phyloP scores from a whole-genome alignment of 257 asterid genomes.

The Salvia hispanica region DNA sequence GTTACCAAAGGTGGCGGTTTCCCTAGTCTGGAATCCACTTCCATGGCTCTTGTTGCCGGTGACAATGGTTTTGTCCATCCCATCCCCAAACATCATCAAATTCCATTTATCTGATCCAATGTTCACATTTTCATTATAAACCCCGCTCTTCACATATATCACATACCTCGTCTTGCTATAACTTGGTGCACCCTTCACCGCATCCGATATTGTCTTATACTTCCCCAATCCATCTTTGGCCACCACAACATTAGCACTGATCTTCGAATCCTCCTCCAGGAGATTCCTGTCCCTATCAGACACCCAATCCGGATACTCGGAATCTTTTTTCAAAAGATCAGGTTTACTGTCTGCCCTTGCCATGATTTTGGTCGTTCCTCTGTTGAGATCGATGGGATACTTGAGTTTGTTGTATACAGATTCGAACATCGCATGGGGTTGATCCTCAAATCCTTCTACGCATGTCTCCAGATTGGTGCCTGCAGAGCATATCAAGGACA shows the following conservation, averaged over 20 bases:
- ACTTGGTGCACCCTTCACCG: conserved; percentile 18
- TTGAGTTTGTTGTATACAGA: conserved; percentile 8
- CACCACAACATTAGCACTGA: conserved; percentile 29
- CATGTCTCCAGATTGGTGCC: conserved; percentile 26
- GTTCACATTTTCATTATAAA: conserved; percentile 26
- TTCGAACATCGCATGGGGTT: background rate
- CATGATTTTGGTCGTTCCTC: background rate
- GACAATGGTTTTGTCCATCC: conserved; percentile 25
- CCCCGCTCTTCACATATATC: conserved; percentile 35
- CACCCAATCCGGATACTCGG: conserved; percentile 1
- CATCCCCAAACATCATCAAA: conserved; percentile 37
- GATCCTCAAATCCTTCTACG: conserved; percentile 25
- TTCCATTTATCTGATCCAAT: conserved; percentile 21
- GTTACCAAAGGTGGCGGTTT: conserved; percentile 37
- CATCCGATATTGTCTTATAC: conserved; percentile 15
- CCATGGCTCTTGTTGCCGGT: conserved; percentile 6
- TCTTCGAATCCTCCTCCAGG: background rate
- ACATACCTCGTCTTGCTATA: background rate
- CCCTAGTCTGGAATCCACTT: background rate
- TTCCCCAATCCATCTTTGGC: conserved; percentile 40
- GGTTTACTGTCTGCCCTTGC: background rate
- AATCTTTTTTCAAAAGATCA: background rate
- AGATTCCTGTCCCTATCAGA: background rate
- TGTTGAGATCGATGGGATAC: background rate
- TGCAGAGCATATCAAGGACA: conserved; percentile 22